These are phyloP conservation scores for Termitomyces sp. DNA, from an alignment of 768 basidiomycete species.

Conservation along the genomic window DNA sequence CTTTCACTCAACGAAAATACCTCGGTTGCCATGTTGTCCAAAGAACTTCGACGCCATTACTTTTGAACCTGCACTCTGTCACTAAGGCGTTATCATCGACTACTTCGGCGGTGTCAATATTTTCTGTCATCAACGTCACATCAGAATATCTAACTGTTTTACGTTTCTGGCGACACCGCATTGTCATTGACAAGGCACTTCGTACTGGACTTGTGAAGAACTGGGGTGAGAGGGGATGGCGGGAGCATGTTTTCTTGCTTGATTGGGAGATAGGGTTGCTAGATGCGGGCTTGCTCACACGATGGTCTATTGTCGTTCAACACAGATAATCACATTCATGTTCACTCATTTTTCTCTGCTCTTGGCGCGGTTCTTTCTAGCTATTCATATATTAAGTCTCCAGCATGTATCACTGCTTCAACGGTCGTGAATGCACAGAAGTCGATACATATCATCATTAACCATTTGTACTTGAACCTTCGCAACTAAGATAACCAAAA, in stretches of 20 bases:
- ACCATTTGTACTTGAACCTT: no score
- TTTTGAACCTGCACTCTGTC: conserved; percentile 30
- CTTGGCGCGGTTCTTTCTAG: not conserved
- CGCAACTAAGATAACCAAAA: no score
- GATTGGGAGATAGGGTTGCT: conserved; percentile 51
- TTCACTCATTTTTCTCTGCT: not conserved
- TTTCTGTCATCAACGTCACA: conserved; percentile 35
- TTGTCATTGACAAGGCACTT: conserved; percentile 20
- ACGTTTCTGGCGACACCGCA: conserved; percentile 15
- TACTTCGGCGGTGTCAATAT: conserved; percentile 22
- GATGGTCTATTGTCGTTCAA: conserved; percentile 38
- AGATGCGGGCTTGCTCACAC: conserved; percentile 32
- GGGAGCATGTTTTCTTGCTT: conserved; percentile 39
- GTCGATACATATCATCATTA: not conserved
- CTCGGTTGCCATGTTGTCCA: conserved; percentile 3
- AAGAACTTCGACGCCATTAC: conserved; percentile 31
- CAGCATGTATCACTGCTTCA: no score
- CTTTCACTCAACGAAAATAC: conserved; percentile 31
- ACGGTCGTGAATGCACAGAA: not conserved
- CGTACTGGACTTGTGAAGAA: conserved; percentile 24
- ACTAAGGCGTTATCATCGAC: conserved; percentile 27
- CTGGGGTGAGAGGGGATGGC: conserved; percentile 31
- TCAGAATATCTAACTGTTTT: conserved; percentile 22
- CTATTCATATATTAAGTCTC: not conserved
- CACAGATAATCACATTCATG: conserved; percentile 11